phyloP scores from a whole-genome alignment of 2,329 filamentous ascomycete species.

The Claviceps pazoutovae region DNA sequence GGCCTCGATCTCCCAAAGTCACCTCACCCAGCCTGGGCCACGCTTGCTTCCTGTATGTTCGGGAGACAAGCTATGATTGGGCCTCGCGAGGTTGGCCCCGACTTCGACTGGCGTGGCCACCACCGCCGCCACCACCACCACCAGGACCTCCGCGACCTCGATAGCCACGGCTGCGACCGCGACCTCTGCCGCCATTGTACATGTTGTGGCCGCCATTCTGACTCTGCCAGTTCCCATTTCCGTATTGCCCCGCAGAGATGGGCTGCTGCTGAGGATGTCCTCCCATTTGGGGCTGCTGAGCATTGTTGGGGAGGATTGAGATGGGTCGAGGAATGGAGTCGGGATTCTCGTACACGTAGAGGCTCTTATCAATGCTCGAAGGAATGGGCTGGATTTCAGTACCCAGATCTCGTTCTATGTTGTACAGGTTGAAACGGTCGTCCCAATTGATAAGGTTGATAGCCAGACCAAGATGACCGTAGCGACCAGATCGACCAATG shows the following conservation, averaged over 20 bases:
- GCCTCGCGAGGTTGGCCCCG: conserved; percentile 22
- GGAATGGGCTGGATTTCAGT: conserved; percentile 98
- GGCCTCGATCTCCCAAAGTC: not conserved
- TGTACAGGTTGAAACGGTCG: conserved; percentile 95
- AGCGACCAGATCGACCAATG: conserved; percentile 93
- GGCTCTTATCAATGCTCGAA: conserved; percentile 83
- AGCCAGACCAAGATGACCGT: conserved; percentile 89
- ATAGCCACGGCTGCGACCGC: conserved; percentile 25
- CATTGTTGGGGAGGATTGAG: conserved; percentile 30
- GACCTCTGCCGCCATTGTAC: conserved; percentile 17
- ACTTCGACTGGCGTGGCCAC: conserved; percentile 19
- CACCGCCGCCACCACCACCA: conserved; percentile 1
- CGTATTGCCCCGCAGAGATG: conserved; percentile 17
- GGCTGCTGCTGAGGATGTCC: conserved; percentile 7
- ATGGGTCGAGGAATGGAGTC: conserved; percentile 83
- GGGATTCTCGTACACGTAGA: conserved; percentile 95
- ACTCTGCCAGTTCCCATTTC: conserved; percentile 32
- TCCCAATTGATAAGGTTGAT: conserved; percentile 99
- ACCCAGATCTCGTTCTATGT: conserved; percentile 92
- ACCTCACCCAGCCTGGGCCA: conserved; percentile 10
- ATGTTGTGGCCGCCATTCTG: conserved; percentile 25
- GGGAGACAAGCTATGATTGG: conserved; percentile 19
- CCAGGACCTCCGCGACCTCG: conserved; percentile 22
- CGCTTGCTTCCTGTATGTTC: conserved; percentile 12
- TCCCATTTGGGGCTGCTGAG: conserved; percentile 18